Conservation (phyloP, 371 early-diverging fungal genomes). For the Capillidium rhysosporum region DNA sequence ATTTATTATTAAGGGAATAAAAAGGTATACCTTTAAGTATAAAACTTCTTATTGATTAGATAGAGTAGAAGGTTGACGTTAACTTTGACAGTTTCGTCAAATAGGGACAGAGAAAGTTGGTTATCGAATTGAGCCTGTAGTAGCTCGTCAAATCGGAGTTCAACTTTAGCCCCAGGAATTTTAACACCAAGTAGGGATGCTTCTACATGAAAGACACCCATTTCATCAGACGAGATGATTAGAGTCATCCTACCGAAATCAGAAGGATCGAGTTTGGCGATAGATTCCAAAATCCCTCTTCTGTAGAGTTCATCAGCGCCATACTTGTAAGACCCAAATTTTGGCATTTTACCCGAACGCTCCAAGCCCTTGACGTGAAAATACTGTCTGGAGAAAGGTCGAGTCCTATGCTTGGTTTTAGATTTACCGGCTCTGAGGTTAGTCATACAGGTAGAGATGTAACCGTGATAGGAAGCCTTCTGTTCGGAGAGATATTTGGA, state of each 20-base stretch:
- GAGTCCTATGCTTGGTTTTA: constrained; percentile 41
- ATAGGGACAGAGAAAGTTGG: constrained; percentile 61
- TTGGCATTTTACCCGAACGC: constrained; percentile 68
- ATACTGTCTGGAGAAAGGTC: constrained; percentile 83
- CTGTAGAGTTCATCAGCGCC: constrained; percentile 78
- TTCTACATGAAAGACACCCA: constrained; percentile 74
- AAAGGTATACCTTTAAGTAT: constrained; percentile 2
- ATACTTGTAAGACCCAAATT: constrained; percentile 96
- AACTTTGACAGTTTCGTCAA: constrained; percentile 79
- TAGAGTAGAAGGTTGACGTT: constrained; percentile 88
- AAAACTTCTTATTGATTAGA: constrained; percentile 90
- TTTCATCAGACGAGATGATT: constrained; percentile 78
- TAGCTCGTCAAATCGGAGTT: constrained; percentile 78
- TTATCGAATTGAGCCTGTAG: constrained; percentile 85
- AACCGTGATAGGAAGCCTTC: constrained; percentile 69
- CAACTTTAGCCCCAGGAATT: constrained; percentile 51
- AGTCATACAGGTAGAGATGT: constrained; percentile 70
- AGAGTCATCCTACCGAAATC: constrained; percentile 77
- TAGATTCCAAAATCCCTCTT: constrained; percentile 74
- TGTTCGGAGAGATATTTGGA: constrained; percentile 58
- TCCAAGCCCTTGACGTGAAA: constrained; percentile 74
- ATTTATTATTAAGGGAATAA: too few species aligned
- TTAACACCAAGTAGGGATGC: constrained; percentile 59
- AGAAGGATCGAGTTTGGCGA: constrained; percentile 57
- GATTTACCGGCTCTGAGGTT: constrained; percentile 65